A percentile compares a stretch with the other conserved stretches of the same genome.
phyloP scores from a whole-genome alignment of 352 stramenopile genomes.

The Poterioochromonas sp. region DNA sequence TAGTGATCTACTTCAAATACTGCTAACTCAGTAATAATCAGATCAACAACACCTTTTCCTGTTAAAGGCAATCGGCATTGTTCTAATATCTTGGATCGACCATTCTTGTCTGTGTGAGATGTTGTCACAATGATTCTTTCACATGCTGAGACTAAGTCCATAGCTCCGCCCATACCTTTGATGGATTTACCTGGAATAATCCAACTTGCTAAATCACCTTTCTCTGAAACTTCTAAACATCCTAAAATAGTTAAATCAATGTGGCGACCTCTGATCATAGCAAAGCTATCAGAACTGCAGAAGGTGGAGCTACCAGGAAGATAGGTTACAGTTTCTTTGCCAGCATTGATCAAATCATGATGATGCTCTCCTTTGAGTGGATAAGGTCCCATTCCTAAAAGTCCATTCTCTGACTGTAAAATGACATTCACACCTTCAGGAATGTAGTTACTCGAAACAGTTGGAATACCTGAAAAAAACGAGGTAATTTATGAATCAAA shows the following conservation, averaged over 20 bases:
- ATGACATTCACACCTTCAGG: slow-evolving; percentile 81
- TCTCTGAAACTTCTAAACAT: slow-evolving; percentile 78
- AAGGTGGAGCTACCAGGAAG: slow-evolving; percentile 80
- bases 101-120: slow-evolving; percentile 87
- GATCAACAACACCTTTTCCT: slow-evolving; percentile 41
- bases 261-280: slow-evolving; percentile 89
- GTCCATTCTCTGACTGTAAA: slow-evolving; percentile 88
- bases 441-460: slow-evolving; percentile 86
- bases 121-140: slow-evolving; percentile 90
- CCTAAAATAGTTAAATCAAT: slow-evolving; percentile 91
- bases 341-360: slow-evolving; percentile 91
- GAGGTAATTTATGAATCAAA: neutral
- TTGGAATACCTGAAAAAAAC: slow-evolving; percentile 61
- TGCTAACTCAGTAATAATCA: slow-evolving; percentile 38
- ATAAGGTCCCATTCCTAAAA: slow-evolving; percentile 75
- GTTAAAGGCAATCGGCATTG: slow-evolving; percentile 83
- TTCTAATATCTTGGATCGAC: slow-evolving; percentile 84
- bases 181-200: slow-evolving; percentile 56
- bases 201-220: slow-evolving; percentile 89
- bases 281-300: slow-evolving; percentile 81
- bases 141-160: slow-evolving; percentile 85
- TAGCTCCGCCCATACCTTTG: slow-evolving; percentile 86
- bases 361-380: slow-evolving; percentile 71
- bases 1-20: slow-evolving; percentile 35
- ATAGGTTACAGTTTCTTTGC: slow-evolving; percentile 91